Percentiles rank a stretch among this genome's conserved stretches.
Conservation (phyloP, 73 alveolate genomes). For the Paramecium pentaurelia region DNA sequence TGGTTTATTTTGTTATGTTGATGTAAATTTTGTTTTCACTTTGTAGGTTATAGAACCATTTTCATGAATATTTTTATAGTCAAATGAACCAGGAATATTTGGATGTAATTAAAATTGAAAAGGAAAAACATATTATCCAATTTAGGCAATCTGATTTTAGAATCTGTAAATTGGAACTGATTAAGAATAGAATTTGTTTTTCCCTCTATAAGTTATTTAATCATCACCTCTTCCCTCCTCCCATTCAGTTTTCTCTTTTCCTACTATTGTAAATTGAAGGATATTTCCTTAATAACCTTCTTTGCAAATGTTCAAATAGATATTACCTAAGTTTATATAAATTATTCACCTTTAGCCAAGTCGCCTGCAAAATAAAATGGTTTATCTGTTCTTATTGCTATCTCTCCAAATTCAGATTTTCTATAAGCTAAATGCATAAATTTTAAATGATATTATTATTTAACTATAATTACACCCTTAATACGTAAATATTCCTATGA, state of each 20-base stretch:
- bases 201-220: not conserved
- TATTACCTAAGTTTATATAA: not conserved
- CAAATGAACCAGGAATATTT: not conserved
- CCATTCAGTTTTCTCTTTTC: not conserved
- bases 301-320: not conserved
- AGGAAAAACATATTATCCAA: constrained; percentile 29
- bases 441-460: too few relatives aligned
- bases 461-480: too few relatives aligned
- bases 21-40: not conserved
- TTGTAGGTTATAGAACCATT: not conserved
- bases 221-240: not conserved
- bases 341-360: not conserved
- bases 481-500: too few relatives aligned
- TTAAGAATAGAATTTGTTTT: not conserved
- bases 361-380: constrained; percentile 47
- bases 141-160: not conserved
- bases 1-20: not conserved
- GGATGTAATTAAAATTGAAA: not conserved
- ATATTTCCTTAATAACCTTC: not conserved
- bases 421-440: not conserved
- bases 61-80: not conserved
- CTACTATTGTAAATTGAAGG: not conserved
- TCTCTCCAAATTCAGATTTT: not conserved
- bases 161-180: not conserved
- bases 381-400: not conserved